Base-by-base conservation (phyloP, 2,329 filamentous ascomycete genomes). In the Epicoccum sorghinum region DNA sequence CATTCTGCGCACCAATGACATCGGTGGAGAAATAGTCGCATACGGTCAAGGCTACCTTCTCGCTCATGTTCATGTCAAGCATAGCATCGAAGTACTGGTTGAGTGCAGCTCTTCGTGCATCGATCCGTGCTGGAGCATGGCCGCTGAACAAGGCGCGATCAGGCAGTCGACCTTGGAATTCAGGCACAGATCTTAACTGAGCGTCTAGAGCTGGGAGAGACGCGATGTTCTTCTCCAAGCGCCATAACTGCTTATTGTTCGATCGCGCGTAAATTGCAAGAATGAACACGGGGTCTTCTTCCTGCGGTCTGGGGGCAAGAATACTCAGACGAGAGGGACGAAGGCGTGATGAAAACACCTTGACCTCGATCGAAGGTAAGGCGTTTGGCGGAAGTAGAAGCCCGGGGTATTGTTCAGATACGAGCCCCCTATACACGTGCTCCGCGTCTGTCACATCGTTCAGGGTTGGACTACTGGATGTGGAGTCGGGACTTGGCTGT, bases 261-360 rank as follows among this genome's bases (percentile, higher is more conserved):
- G 87, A 88, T 49, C 93, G 87, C 8, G 89, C 89, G 65, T 91
- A 89, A 32, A 99, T 80, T 14, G 92, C 93, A 47, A 99, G 80
- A 0, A 92, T 96, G 68, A 98, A 97, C 0, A 98, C 93, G 0
- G 93, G 91, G 65, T 97, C 93, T 69, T 96, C 93, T 53, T 97
- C 93, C 18, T 89, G 80, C 57, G 90, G 88, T 45, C 86, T 93
- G 9, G 92, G 80, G 2, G 87, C 90, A 67, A 96, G 80, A 63
- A 95, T 84, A 71, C 93, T 97, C 33, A 91, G 87, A 59, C 93
- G 83, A 0, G 93, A 96, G 12, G 93, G 95, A 69, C 91, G 92
- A 80, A 99, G 87, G n/a, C 95, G 87, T 22, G 95, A 98, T 4
- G 95, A 98, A 3, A 92, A 91, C 4, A 97, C 93, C 71, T 85